phyloP scores from a whole-genome alignment of 2,329 filamentous ascomycete species.

The Davidsoniella neocaledoniae region DNA sequence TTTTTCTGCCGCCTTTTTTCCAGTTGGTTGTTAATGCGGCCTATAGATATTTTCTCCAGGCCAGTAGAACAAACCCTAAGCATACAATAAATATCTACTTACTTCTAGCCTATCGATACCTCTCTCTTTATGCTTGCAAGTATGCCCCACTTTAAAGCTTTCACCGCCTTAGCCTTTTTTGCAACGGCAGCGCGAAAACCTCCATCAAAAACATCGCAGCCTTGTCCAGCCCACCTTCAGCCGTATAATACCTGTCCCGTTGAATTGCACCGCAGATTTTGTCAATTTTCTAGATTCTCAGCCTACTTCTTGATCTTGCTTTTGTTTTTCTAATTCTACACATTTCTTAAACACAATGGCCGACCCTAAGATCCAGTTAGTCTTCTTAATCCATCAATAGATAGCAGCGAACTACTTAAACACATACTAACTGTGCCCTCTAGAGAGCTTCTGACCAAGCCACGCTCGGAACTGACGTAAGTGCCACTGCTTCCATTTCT shows the following conservation, averaged over 20 bases:
- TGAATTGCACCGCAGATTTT: background rate
- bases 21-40: no score
- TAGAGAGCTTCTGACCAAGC: slow-evolving; percentile 79
- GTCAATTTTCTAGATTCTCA: background rate
- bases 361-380: slow-evolving; percentile 55
- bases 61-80: no score
- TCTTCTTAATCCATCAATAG: background rate
- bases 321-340: background rate
- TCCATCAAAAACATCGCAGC: slow-evolving; percentile 11
- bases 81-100: background rate
- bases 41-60: no score
- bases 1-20: no score
- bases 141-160: background rate
- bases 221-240: slow-evolving; percentile 10
- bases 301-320: no score
- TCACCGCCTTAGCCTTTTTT: slow-evolving; percentile 11
- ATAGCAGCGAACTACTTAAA: slow-evolving; percentile 17
- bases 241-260: background rate
- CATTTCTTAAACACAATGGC: slow-evolving; percentile 29
- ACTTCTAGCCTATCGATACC: background rate
- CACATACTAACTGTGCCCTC: slow-evolving; percentile 7
- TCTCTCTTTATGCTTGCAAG: no score
- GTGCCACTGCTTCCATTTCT: slow-evolving; percentile 20
- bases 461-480: slow-evolving; percentile 80
- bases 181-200: slow-evolving; percentile 8